Conservation (phyloP, 176 grass and related monocot species). For the Raddia guianensis region DNA sequence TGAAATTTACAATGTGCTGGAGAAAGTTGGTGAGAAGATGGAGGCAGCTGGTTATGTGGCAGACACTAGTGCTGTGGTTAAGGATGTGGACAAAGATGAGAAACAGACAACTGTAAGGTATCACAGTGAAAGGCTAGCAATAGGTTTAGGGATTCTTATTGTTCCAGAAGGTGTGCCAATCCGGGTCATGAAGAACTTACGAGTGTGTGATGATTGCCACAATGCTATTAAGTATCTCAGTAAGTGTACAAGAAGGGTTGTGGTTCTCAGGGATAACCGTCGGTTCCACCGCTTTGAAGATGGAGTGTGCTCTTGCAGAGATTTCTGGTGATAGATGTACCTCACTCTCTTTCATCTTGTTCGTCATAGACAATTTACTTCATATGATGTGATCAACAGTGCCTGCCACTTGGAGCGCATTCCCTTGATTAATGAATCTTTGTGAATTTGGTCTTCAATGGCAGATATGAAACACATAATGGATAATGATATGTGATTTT, state of each 20-base stretch:
- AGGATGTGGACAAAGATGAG: constrained; percentile 72
- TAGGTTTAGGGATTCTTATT: constrained; percentile 77
- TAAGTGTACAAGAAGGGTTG: constrained; percentile 76
- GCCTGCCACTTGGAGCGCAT: background rate
- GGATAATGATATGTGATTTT: background rate
- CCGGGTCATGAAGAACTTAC: constrained; percentile 90
- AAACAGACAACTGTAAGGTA: constrained; percentile 70
- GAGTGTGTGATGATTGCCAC: constrained; percentile 95
- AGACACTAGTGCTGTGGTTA: constrained; percentile 72
- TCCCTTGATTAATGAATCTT: background rate
- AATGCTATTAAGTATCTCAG: constrained; percentile 85
- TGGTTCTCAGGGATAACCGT: constrained; percentile 82
- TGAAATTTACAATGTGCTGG: constrained; percentile 71
- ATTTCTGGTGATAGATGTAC: constrained; percentile 77
- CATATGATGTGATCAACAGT: constrained; percentile 17
- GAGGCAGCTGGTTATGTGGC: constrained; percentile 78
- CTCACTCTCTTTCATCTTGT: constrained; percentile 2
- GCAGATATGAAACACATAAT: constrained; percentile 12
- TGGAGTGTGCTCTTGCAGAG: constrained; percentile 79
- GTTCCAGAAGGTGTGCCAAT: constrained; percentile 80
- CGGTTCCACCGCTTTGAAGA: constrained; percentile 85
- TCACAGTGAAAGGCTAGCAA: constrained; percentile 92
- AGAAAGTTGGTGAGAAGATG: constrained; percentile 79
- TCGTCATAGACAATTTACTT: constrained; percentile 13
- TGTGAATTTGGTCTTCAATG: constrained; percentile 7